phyloP scores from a whole-genome alignment of 176 grass and related monocot genomes.

The Puccinellia tenuiflora region DNA sequence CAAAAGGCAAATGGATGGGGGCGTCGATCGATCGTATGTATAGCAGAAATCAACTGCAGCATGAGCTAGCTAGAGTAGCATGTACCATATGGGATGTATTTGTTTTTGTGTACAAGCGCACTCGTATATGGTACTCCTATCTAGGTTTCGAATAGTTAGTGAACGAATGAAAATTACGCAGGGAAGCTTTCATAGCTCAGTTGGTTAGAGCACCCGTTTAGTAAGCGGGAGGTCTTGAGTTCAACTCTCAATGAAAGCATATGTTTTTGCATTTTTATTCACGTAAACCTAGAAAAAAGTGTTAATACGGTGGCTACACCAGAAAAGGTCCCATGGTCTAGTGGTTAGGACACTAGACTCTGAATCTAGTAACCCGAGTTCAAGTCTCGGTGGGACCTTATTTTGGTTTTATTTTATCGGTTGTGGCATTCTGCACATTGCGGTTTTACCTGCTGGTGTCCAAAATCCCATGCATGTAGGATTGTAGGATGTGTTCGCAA shows the following conservation, averaged over 20 bases:
- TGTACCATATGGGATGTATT: no score
- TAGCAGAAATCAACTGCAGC: no score
- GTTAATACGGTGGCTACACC: fast-evolving
- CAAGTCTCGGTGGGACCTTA: constrained; percentile 65
- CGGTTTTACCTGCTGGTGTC: no score
- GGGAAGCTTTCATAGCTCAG: constrained; percentile 59
- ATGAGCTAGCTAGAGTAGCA: no score
- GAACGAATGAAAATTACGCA: fast-evolving
- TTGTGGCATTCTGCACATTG: no score
- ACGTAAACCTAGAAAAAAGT: neutral
- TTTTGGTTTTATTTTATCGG: neutral
- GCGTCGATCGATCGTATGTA: no score
- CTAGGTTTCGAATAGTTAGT: no score
- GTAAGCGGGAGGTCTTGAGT: constrained; percentile 96
- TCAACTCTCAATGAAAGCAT: constrained; percentile 79
- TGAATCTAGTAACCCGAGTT: constrained; percentile 75
- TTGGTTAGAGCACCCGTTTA: constrained; percentile 94
- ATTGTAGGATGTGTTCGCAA: no score
- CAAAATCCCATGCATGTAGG: no score
- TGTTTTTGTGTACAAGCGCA: no score
- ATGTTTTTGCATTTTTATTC: neutral
- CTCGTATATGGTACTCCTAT: no score
- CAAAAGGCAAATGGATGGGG: no score
- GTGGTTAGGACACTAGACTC: constrained; percentile 71
- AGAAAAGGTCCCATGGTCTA: constrained; percentile 51